phyloP scores from a whole-genome alignment of 106 monocot species.

The Dendrobium catenatum region DNA sequence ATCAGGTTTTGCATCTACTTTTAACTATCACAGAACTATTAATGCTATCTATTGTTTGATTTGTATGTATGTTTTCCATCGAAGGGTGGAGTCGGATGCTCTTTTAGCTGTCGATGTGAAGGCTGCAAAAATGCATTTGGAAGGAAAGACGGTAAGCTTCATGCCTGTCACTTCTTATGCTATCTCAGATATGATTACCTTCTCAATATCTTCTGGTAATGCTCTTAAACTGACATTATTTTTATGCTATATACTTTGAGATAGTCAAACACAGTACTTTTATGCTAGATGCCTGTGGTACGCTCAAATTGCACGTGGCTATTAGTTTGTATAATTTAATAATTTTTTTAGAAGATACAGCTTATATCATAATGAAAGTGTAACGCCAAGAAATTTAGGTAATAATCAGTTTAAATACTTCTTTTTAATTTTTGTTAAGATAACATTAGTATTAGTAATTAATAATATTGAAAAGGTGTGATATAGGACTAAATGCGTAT shows the following conservation, averaged over 20 bases:
- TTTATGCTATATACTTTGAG: background rate
- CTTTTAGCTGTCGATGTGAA: conserved; percentile 26
- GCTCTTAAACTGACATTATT: background rate
- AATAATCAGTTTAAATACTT: no score
- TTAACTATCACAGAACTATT: background rate
- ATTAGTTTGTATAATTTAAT: background rate
- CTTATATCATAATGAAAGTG: background rate
- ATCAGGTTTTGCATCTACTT: conserved; percentile 55
- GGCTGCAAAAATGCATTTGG: conserved; percentile 30
- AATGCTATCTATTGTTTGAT: conserved; percentile 9
- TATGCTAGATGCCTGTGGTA: background rate
- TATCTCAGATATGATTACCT: background rate
- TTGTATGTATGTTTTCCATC: background rate
- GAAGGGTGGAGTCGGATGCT: conserved; percentile 29
- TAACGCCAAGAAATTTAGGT: no score
- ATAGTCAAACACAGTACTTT: background rate
- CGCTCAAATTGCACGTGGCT: background rate
- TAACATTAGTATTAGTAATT: no score
- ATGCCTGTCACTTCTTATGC: background rate
- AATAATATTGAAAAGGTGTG: no score
- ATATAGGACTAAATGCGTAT: no score
- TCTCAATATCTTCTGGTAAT: background rate
- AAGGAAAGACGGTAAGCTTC: conserved; percentile 20
- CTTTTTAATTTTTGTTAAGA: no score
- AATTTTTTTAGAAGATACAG: background rate